phyloP scores from a whole-genome alignment of 805 yeast species.

The Suhomyces sp. region DNA sequence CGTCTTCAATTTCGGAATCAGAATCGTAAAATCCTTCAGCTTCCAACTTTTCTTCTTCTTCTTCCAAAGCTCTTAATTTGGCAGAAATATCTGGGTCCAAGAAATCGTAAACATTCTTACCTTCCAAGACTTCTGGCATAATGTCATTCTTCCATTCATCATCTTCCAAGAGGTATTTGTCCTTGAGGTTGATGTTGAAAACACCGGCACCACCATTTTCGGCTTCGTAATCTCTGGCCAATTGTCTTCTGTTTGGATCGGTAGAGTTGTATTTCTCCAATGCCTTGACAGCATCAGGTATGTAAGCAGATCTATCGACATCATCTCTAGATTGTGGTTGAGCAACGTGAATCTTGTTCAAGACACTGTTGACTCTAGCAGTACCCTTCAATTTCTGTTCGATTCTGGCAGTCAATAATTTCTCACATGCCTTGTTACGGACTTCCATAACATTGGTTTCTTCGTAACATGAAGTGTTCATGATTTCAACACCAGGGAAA shows the following conservation, averaged over 20 bases:
- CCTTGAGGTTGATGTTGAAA: conserved; percentile 88
- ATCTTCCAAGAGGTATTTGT: conserved; percentile 86
- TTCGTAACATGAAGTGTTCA: conserved; percentile 90
- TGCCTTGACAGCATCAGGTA: conserved; percentile 71
- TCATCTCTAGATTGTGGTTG: conserved; percentile 89
- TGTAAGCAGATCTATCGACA: conserved; percentile 69
- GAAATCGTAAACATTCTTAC: conserved; percentile 96
- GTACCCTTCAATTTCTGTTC: conserved; percentile 95
- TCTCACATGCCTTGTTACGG: conserved; percentile 96
- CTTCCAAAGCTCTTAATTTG: conserved; percentile 92
- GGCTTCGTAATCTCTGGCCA: conserved; percentile 86
- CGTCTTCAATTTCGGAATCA: conserved; percentile 65
- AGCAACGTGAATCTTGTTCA: conserved; percentile 95
- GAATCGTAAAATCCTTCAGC: conserved; percentile 94
- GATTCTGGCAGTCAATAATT: conserved; percentile 89
- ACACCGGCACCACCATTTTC: conserved; percentile 99
- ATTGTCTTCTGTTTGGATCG: conserved; percentile 78
- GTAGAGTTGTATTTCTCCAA: conserved; percentile 68
- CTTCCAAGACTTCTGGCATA: conserved; percentile 95
- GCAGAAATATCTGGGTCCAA: conserved; percentile 93
- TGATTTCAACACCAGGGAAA: conserved; percentile 82
- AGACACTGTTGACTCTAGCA: conserved; percentile 80
- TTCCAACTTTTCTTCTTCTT: conserved; percentile 93
- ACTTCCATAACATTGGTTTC: conserved; percentile 95
- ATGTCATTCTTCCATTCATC: conserved; percentile 97